Percentiles rank a stretch among this genome's conserved stretches.
These are phyloP conservation scores for Scytalidium sp. DNA, from an alignment of 2,329 filamentous ascomycete species.

Conservation along the genomic window DNA sequence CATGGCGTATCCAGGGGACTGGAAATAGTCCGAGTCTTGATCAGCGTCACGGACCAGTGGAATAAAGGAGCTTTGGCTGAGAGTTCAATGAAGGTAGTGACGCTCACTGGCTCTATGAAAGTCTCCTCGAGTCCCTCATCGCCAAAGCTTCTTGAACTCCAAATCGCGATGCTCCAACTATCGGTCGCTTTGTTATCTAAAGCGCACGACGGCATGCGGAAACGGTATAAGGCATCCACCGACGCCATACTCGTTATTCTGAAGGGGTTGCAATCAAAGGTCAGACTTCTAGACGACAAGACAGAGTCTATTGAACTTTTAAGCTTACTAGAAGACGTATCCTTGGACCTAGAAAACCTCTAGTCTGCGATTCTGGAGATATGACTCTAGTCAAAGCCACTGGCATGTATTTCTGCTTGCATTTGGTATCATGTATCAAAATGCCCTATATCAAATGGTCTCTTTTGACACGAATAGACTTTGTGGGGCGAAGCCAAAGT, in stretches of 20 bases:
- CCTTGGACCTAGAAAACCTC: slow-evolving; percentile 16
- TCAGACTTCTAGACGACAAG: slow-evolving; percentile 15
- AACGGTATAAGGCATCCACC: slow-evolving; percentile 49
- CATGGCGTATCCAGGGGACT: slow-evolving; percentile 44
- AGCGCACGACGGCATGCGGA: slow-evolving; percentile 42
- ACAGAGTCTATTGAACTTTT: slow-evolving; percentile 31
- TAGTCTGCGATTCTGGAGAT: no score
- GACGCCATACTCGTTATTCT: slow-evolving; percentile 48
- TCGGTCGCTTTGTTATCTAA: slow-evolving; percentile 48
- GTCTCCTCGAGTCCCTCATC: slow-evolving; percentile 7
- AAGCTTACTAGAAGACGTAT: slow-evolving; percentile 45
- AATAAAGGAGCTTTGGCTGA: slow-evolving; percentile 40
- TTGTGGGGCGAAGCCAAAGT: no score
- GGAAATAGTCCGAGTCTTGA: slow-evolving; percentile 54
- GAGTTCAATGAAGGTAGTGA: slow-evolving; percentile 56
- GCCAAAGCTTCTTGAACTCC: slow-evolving; percentile 38
- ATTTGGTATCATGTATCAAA: no score
- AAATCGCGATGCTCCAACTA: slow-evolving; percentile 53
- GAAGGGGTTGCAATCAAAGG: slow-evolving; percentile 32
- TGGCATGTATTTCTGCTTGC: no score
- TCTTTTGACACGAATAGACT: no score
- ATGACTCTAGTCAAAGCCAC: no score
- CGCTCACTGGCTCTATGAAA: slow-evolving; percentile 39
- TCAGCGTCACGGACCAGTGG: slow-evolving; percentile 48
- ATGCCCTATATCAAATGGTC: no score